These are phyloP conservation scores for Solanum lycopersicoides DNA, from an alignment of 257 asterid species.

Conservation along the genomic window DNA sequence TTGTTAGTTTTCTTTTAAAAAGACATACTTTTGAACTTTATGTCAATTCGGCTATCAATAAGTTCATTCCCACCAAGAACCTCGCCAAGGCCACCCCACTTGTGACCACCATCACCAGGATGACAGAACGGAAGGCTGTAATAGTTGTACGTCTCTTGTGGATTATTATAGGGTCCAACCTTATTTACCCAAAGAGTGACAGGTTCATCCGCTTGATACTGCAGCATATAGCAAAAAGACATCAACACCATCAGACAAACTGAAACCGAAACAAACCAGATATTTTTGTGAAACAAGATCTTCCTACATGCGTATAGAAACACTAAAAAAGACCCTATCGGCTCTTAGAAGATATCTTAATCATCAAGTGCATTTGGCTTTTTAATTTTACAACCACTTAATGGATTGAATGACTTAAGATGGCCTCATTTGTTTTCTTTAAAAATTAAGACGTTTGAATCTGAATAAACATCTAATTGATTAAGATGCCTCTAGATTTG, in stretches of 20 bases:
- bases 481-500: neutral
- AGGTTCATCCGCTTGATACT: slow-evolving; percentile 48
- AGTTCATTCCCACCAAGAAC: slow-evolving; percentile 69
- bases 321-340: neutral
- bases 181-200: slow-evolving; percentile 66
- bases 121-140: slow-evolving; percentile 70
- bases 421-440: neutral
- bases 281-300: neutral
- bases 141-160: slow-evolving; percentile 74
- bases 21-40: slow-evolving; percentile 51
- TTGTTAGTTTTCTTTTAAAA: neutral
- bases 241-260: neutral
- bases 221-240: slow-evolving; percentile 9
- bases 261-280: neutral
- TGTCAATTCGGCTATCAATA: slow-evolving; percentile 63
- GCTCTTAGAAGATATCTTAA: neutral
- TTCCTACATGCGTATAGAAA: neutral
- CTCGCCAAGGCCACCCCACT: slow-evolving; percentile 72
- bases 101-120: slow-evolving; percentile 39
- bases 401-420: neutral
- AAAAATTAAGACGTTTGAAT: neutral
- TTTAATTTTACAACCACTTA: neutral
- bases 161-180: slow-evolving; percentile 79
- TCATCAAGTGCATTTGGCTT: neutral
- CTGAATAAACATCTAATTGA: neutral